Base-by-base conservation (phyloP, 1,284 basidiomycete genomes). In the Microbotryum scabiosae region DNA sequence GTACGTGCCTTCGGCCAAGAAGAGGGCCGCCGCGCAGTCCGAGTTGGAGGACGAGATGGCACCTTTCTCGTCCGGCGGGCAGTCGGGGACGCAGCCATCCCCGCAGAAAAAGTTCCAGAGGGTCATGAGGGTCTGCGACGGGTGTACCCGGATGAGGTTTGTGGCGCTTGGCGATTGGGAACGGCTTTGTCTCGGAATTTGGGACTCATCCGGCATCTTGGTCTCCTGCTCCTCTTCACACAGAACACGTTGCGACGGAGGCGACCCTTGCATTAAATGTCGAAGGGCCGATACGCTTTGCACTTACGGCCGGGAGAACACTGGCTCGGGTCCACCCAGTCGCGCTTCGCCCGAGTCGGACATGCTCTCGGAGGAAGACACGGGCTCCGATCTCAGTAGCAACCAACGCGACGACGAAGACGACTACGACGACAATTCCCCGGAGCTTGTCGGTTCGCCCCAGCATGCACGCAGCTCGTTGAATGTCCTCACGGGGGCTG, bases 181-280 rank as follows among this genome's bases (percentile, higher is more conserved):
- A 4, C 1, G n/a, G 18, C n/a, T 18, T 20, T 28, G 25, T n/a
- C 21, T 6, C 9, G 16, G 30, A 23, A 30, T 12, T 10, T 41
- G 20, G 20, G n/a, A 2, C 46, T 25, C 46, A n/a, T 41, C 51
- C 25, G n/a, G 30, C 43, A 12, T 20, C 54, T 45, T 20, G 2
- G 1, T 26, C 5, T 21, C 9, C 6, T 30, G 10, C 30, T 30
- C 30, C 30, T 4, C 2, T 8, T 6, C 7, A 5, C 7, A 5
- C 48, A 68, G 66, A 44, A 60, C 66, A 3, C 59, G 66, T 12
- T 68, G 66, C 54, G 66, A 68, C n/a, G 66, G 66, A 2, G 58
- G 62, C 26, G 51, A 63, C 26, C 64, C 63, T 14, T 68, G 66
- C 62, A 58, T 61, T 18, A 51, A 64, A 18, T 68, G 66, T 47